Evolutionary conservation across 768 basidiomycete genomes (phyloP), one percentile per base, ranked within the genome.

Genomic region (Cyathus striatus): DNA sequence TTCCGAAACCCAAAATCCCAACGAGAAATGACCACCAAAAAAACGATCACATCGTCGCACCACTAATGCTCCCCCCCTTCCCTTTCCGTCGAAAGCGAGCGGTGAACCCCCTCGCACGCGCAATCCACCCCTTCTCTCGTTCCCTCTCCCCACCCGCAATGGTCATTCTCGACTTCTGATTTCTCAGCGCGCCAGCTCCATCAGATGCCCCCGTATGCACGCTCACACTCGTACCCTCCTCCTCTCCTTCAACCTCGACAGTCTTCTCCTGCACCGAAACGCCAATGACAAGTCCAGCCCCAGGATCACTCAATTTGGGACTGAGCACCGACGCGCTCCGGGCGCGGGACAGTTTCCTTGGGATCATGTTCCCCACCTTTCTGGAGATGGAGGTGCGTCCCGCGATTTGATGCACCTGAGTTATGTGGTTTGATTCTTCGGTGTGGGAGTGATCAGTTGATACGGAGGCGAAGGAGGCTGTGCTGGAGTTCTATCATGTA

Each of bases 211-310:
- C n/a, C 16, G 65, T 62, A 25, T 63, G 61, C 18, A 67, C 61
- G 16, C 58, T 62, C 17, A 57, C 61, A 5, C 55, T 51, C 25
- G 53, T 44, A n/a, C 42, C 41, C 13, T 45, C 48, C n/a, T 40
- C 43, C 17, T 52, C 56, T 40, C 59, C 60, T 40, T 47, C 48
- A 24, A 47, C 51, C 41, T 66, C 63, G 9, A 63, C 62, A 5
- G 64, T 75, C 0, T 73, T 73, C 44, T 67, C 63, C 46, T 76
- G 68, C 25, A 78, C 67, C 38, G 70, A 73, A 6, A 78, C 68
- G 21, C 64, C 75, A 23, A 79, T 69, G 35, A 72, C 59, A 48
- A 73, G 47, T n/a, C n/a, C n/a, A n/a, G n/a, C n/a, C n/a, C n/a
- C n/a, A n/a, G n/a, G n/a, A 42, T 52, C 61, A 14, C 43, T 55